phyloP scores from a whole-genome alignment of 2,329 filamentous ascomycete genomes.

The Pseudogymnoascus sp. region DNA sequence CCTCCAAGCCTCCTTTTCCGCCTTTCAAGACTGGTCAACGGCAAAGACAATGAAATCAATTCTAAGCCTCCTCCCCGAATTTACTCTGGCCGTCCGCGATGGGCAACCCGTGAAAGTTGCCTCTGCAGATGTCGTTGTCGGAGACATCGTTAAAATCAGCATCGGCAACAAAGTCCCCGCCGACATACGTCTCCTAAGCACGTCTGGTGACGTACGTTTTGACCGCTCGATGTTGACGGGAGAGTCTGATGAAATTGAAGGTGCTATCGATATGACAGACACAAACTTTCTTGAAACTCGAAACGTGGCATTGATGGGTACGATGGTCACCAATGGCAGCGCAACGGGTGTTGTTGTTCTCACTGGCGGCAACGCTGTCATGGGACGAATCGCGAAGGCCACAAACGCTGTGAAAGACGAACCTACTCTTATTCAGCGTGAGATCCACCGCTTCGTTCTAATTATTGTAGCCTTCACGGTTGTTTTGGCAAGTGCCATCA shows the following conservation, averaged over 20 bases:
- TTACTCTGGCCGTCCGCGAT: constrained; percentile 37
- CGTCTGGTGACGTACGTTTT: constrained; percentile 89
- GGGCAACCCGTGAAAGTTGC: constrained; percentile 32
- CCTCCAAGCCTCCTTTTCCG: constrained; percentile 38
- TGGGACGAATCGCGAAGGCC: constrained; percentile 60
- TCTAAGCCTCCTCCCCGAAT: constrained; percentile 36
- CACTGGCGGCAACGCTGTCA: constrained; percentile 59
- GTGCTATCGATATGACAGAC: constrained; percentile 61
- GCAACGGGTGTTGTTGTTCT: constrained; percentile 85
- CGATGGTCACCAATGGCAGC: constrained; percentile 92
- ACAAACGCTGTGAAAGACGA: constrained; percentile 27
- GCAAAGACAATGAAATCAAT: constrained; percentile 40
- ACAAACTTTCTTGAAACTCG: constrained; percentile 82
- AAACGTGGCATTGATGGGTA: constrained; percentile 99
- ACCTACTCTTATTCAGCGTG: constrained; percentile 33
- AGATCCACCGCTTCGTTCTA: constrained; percentile 37
- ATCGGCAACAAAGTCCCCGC: constrained; percentile 92
- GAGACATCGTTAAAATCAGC: constrained; percentile 79
- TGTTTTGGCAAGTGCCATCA: constrained; percentile 32
- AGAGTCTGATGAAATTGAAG: constrained; percentile 94
- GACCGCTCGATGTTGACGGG: constrained; percentile 96
- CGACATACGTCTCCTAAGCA: constrained; percentile 72
- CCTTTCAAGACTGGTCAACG: constrained; percentile 42
- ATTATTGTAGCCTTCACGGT: constrained; percentile 36
- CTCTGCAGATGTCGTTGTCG: constrained; percentile 60